Base-by-base conservation (phyloP, 176 grass and related monocot species). In the Eleusine indica region DNA sequence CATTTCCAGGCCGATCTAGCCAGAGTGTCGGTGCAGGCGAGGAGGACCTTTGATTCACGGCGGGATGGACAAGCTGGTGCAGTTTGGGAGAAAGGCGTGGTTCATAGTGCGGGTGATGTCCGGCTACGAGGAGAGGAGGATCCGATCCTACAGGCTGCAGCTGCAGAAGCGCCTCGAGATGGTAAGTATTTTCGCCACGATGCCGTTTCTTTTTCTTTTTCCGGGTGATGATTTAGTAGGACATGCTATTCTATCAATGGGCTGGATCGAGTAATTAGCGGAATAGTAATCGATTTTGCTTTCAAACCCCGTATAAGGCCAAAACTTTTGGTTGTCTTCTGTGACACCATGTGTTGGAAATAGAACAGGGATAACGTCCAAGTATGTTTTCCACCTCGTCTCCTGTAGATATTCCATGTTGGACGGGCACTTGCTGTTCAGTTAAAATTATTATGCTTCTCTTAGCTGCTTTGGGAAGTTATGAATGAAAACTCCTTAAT, bases 121-220 rank as follows among this genome's bases (percentile, higher is more conserved):
- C 9, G 95, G 92, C 37, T 93, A 93, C 37, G 95, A 94, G 86
- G 92, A 97, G 87, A 93, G 90, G 88, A 91, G 84, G 90, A 97
- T 97, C 80, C 85, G 95, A 48, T 61, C 92, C 44, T 90, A 94
- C 86, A 86, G 95, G 87, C 80, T 97, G 82, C 90, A 88, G 43
- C 76, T 97, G 56, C 90, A 97, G 75, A 86, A 94, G 63, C 90
- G 83, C 75, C 81, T 97, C 30, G 56, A 89, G 73, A 89, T 62
- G 88, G 95, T 87, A 83, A 78, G 28, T 42, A 21, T 39, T 68
- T 82, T 73, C 13, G 4, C 30, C 8, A 12, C 12, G 0, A 35
- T 61, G 21, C 57, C 57, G 6, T 61, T 58, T 7, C 8, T 8
- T 58, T 19, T 5, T 61, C 18, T 30, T 64, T 3, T 2, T 37